Base-by-base conservation (phyloP, 1,284 basidiomycete species). In the Irpex lacteus region DNA sequence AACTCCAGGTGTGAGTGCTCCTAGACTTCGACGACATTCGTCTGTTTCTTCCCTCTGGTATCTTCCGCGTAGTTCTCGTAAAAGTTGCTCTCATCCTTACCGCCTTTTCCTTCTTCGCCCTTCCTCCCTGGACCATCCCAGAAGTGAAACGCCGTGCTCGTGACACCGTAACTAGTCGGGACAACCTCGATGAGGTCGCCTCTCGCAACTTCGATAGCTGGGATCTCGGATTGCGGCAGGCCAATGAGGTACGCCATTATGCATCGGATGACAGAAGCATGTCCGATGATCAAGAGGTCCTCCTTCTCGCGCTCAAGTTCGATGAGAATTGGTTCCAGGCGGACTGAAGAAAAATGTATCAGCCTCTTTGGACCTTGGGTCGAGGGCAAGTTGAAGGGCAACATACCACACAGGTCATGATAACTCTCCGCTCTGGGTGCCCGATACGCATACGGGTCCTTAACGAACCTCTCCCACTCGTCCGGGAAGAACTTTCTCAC, bases 201-300 rank as follows among this genome's bases (percentile, higher is more conserved):
- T 18, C 94, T 85, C 19, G 94, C 94, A 68, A 99, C 91, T 75
- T 98, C 96, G 63, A 99, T 96, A 1, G 94, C 94, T 0, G 97
- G 98, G 50, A 99, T 98, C 75, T 99, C 96, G 40, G 90, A 91
- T 0, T 97, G 95, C n/a, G 95, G 95, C 2, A 98, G 82, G 2
- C 98, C 97, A 69, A 98, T 95, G 66, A 96, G 87, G 75, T 95
- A 96, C 0, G 94, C 89, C 36, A 96, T 83, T 69, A 99, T 83
- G 78, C 97, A 99, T 32, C 98, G 90, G 72, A 99, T 96, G 72
- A 99, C 98, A n/a, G 94, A 97, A 5, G 96, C 95, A 74, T 95
- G 94, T 0, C 91, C 92, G 65, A 91, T 88, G 72, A 92, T 91
- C 59, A 91, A 77, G 13, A 91, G 79, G 74, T 95, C 94, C 70